phyloP scores from a whole-genome alignment of 805 yeast species.

The Spathaspora girioi region DNA sequence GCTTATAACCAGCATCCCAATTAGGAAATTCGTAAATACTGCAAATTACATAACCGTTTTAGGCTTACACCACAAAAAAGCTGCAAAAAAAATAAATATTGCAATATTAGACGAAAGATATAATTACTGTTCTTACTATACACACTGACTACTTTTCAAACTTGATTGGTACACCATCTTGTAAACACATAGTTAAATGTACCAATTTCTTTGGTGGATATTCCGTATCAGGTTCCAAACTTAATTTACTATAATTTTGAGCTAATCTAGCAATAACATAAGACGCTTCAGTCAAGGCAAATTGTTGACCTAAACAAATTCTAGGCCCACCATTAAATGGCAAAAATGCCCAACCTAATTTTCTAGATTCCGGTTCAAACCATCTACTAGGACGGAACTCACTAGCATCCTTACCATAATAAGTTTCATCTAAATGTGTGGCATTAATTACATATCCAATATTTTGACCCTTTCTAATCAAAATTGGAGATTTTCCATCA shows the following conservation, averaged over 20 bases:
- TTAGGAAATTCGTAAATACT: neutral
- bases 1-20: neutral
- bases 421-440: slow-evolving; percentile 39
- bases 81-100: neutral
- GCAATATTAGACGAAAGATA: too few species aligned
- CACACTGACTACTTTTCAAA: slow-evolving; percentile 2
- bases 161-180: slow-evolving; percentile 20
- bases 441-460: slow-evolving; percentile 39
- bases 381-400: slow-evolving; percentile 50
- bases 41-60: neutral
- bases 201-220: slow-evolving; percentile 30
- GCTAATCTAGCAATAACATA: slow-evolving; percentile 38
- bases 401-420: slow-evolving; percentile 45
- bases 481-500: slow-evolving; percentile 36
- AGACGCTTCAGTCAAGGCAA: slow-evolving; percentile 53
- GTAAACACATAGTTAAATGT: slow-evolving; percentile 25
- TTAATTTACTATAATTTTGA: slow-evolving; percentile 21
- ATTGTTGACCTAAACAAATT: slow-evolving; percentile 56
- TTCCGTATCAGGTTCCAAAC: slow-evolving; percentile 13
- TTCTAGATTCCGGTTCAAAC: slow-evolving; percentile 28
- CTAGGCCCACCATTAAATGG: slow-evolving; percentile 58
- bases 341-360: slow-evolving; percentile 45
- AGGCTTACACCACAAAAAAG: neutral
- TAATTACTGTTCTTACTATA: neutral
- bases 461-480: slow-evolving; percentile 42